Evolutionary conservation across 192 early-diverging fungal genomes (phyloP).

Genomic region (Coemansia sp.): DNA sequence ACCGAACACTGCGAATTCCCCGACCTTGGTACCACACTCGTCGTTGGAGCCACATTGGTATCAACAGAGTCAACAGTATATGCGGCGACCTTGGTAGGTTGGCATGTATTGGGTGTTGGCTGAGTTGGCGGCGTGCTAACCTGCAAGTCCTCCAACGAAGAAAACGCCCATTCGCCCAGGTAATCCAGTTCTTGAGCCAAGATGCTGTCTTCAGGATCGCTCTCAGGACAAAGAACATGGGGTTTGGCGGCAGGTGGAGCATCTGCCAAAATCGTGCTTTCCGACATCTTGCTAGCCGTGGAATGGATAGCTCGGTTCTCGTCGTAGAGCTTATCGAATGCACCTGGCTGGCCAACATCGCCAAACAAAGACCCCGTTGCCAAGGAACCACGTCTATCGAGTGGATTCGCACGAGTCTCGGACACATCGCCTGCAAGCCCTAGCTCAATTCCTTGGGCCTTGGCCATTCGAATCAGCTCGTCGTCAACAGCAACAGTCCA

Average conservation of each 20-base stretch:
- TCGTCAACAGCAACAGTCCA: slow-evolving; percentile 30
- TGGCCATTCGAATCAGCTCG: slow-evolving; percentile 23
- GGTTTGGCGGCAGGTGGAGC: background rate
- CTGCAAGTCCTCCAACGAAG: slow-evolving; percentile 25
- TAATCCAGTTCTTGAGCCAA: slow-evolving; percentile 6
- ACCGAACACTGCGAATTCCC: background rate
- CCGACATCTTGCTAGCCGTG: background rate
- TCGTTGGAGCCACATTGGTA: background rate
- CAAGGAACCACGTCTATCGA: background rate
- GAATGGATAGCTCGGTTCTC: slow-evolving; percentile 4
- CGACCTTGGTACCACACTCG: background rate
- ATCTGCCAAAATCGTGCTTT: background rate
- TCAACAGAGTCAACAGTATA: background rate
- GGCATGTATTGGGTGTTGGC: slow-evolving; percentile 15
- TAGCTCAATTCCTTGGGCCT: slow-evolving; percentile 25
- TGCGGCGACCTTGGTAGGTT: too few relatives aligned
- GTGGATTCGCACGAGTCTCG: background rate
- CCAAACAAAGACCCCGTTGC: slow-evolving; percentile 25
- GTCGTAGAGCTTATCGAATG: slow-evolving; percentile 43
- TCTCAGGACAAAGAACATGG: slow-evolving; percentile 15
- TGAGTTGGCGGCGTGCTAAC: slow-evolving; percentile 26
- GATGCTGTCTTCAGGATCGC: slow-evolving; percentile 14
- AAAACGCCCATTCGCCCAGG: slow-evolving; percentile 10
- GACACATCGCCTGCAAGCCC: slow-evolving; percentile 7
- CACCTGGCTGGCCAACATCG: slow-evolving; percentile 43